Conservation (phyloP, 208 protist species). For the Angomonas desouzai region DNA sequence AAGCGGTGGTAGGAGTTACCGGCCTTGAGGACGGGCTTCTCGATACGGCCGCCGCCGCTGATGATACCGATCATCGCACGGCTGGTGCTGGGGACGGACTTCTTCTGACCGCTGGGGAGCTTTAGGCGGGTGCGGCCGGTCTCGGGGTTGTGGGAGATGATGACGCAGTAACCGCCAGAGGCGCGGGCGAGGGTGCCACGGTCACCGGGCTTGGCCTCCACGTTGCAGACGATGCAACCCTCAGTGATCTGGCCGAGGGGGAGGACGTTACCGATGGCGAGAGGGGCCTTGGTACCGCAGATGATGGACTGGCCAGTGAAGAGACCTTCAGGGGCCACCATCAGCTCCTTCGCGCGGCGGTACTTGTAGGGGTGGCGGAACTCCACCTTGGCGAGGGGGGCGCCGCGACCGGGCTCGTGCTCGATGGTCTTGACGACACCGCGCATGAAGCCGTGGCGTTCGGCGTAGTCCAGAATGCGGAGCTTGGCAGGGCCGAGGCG, state of each 20-base stretch:
- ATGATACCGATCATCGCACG: slow-evolving; percentile 98
- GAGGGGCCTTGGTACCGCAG: slow-evolving; percentile 95
- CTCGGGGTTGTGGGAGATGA: slow-evolving; percentile 97
- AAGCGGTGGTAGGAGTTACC: slow-evolving; percentile 98
- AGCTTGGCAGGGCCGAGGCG: slow-evolving; percentile 94
- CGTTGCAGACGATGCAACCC: slow-evolving; percentile 99
- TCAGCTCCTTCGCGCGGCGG: slow-evolving; percentile 90
- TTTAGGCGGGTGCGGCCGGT: slow-evolving; percentile 96
- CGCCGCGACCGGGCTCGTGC: slow-evolving; percentile 99
- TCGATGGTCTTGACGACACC: slow-evolving; percentile 96
- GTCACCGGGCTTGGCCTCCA: slow-evolving; percentile 97
- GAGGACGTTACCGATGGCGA: slow-evolving; percentile 98
- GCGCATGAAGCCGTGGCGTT: slow-evolving; percentile 94
- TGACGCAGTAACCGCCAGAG: slow-evolving; percentile 96
- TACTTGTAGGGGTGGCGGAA: slow-evolving; percentile 97
- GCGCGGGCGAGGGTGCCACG: slow-evolving; percentile 93
- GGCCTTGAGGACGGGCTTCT: slow-evolving; percentile 99
- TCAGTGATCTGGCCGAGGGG: slow-evolving; percentile 97
- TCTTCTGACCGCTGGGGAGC: slow-evolving; percentile 98
- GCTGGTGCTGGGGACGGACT: slow-evolving; percentile 90
- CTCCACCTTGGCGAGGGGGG: slow-evolving; percentile 96
- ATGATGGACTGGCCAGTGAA: slow-evolving; percentile 99
- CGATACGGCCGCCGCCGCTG: slow-evolving; percentile 98
- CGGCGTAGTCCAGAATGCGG: slow-evolving; percentile 96
- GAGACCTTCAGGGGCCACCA: slow-evolving; percentile 98